phyloP scores from a whole-genome alignment of 2,329 filamentous ascomycete species.

The Fusarium acutatum region DNA sequence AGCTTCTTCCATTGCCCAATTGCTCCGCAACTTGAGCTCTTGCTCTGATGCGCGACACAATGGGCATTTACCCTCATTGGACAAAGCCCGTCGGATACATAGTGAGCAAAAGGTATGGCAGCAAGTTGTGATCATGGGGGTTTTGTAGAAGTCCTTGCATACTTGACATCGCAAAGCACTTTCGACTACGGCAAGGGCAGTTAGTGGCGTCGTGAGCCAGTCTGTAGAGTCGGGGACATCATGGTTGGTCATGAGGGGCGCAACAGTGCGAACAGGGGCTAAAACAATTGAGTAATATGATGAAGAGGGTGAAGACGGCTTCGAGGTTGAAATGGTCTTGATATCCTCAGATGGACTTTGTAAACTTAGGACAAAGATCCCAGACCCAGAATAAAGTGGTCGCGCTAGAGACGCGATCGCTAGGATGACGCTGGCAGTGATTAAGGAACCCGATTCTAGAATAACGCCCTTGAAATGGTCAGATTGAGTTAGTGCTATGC shows the following conservation, averaged over 20 bases:
- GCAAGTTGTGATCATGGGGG: slow-evolving; percentile 94
- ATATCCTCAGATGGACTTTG: background rate
- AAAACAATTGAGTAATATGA: background rate
- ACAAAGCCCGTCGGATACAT: slow-evolving; percentile 88
- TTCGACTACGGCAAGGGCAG: slow-evolving; percentile 76
- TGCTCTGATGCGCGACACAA: slow-evolving; percentile 82
- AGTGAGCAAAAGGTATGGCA: slow-evolving; percentile 96
- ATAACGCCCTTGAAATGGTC: background rate
- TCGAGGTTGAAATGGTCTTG: background rate
- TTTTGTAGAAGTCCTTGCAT: slow-evolving; percentile 96
- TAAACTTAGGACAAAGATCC: background rate
- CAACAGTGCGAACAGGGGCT: background rate
- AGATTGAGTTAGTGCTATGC: background rate
- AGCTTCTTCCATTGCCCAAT: slow-evolving; percentile 85
- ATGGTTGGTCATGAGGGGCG: slow-evolving; percentile 43
- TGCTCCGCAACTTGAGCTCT: slow-evolving; percentile 83
- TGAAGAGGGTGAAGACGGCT: background rate
- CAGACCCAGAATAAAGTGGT: slow-evolving; percentile 16
- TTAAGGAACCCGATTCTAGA: background rate
- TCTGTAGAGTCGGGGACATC: slow-evolving; percentile 81
- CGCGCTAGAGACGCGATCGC: slow-evolving; percentile 38
- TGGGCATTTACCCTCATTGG: slow-evolving; percentile 86
- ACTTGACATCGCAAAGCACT: slow-evolving; percentile 91
- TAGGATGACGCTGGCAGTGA: slow-evolving; percentile 17
- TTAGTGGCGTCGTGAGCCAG: slow-evolving; percentile 77